Percentiles rank a stretch among this genome's conserved stretches.
These are phyloP conservation scores for Fonsecaea pugnacius DNA, from an alignment of 2,329 filamentous ascomycete species.

Conservation along the genomic window DNA sequence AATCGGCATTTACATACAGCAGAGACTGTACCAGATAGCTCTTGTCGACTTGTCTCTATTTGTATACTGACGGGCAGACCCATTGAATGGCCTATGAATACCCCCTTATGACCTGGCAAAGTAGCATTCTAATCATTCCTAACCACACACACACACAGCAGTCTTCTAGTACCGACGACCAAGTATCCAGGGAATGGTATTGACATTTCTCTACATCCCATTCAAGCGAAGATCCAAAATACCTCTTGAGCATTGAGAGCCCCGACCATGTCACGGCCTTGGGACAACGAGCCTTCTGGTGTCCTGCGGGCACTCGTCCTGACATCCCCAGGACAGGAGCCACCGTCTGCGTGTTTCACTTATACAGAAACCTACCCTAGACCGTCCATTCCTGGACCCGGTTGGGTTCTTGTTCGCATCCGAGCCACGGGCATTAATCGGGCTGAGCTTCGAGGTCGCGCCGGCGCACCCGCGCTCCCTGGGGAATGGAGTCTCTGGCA, in stretches of 20 bases:
- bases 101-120: no score
- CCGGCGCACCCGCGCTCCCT: not conserved
- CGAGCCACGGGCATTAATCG: constrained; percentile 4
- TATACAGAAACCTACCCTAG: constrained; percentile 6
- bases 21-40: no score
- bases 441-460: constrained; percentile 11
- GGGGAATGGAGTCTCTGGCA: constrained; percentile 11
- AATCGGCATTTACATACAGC: no score
- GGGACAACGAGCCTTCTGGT: constrained; percentile 6
- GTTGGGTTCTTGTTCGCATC: constrained; percentile 2
- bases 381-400: not conserved
- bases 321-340: not conserved
- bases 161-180: no score
- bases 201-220: no score
- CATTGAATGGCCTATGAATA: no score
- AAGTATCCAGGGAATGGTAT: no score
- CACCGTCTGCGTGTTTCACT: constrained; percentile 5
- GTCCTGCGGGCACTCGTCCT: constrained; percentile 1
- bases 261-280: constrained; percentile 2
- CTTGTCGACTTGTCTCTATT: no score
- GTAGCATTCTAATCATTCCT: no score
- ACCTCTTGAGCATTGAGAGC: not conserved
- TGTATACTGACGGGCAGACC: no score
- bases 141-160: no score
- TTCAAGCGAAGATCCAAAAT: no score